Conservation (phyloP, 2,329 filamentous ascomycete species). For the Helotiales sp. region DNA sequence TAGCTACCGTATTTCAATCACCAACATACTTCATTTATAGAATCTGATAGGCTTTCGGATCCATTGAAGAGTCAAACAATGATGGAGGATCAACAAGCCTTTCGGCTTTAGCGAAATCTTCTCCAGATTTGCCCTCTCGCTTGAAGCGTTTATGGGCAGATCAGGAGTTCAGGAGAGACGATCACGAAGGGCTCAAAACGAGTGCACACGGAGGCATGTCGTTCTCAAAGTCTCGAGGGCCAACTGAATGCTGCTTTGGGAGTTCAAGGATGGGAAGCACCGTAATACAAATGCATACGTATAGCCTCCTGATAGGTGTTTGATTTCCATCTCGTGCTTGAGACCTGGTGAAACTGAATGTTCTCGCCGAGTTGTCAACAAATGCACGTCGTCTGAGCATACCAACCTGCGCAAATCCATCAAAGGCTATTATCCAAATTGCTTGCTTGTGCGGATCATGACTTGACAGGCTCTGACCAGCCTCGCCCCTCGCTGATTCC, state of each 20-base stretch:
- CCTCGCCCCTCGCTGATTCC: not conserved
- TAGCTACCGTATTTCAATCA: no score
- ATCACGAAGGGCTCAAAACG: not conserved
- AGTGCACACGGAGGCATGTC: not conserved
- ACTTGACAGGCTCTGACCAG: conserved; percentile 7
- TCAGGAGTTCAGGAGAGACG: not conserved
- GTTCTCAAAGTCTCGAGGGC: no score
- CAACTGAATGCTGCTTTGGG: not conserved
- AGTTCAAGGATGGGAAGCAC: not conserved
- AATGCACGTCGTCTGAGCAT: not conserved
- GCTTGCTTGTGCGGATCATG: conserved; percentile 1
- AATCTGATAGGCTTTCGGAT: not conserved
- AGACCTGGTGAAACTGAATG: no score
- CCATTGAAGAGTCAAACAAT: not conserved
- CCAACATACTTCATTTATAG: not conserved
- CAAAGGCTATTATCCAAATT: conserved; percentile 3
- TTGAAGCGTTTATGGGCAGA: not conserved
- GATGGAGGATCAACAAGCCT: not conserved
- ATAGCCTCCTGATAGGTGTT: not conserved
- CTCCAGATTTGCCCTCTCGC: not conserved
- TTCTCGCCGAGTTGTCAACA: not conserved
- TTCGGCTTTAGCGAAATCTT: not conserved
- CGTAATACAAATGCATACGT: not conserved
- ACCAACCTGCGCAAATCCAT: not conserved
- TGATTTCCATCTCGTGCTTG: not conserved